Evolutionary conservation across 768 basidiomycete species (phyloP), one percentile per base, ranked within the genome.

Genomic region (Guyanaporus albipodus): DNA sequence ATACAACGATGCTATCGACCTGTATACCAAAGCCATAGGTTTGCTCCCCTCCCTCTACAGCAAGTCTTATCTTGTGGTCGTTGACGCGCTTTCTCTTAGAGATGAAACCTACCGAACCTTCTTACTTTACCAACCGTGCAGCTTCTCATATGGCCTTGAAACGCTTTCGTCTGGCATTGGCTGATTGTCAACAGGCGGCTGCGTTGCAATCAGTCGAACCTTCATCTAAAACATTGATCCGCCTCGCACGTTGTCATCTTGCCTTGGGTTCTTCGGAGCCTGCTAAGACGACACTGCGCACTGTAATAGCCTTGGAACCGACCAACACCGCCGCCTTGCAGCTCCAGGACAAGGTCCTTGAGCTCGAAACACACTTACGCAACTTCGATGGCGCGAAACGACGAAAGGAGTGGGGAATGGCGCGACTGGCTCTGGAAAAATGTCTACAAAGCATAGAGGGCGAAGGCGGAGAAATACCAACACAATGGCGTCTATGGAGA

Each of bases 131-230:
- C 1, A 94, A 94, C 63, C 82, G 91, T 23, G 91, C 91, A 0
- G 91, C 91, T 0, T 83, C 90, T 2, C 79, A 84, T 61, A 93
- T 94, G 79, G 79, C 82, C 0, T 61, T 87, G 41, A 91, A 91
- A 61, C 79, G 79, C 27, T 93, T 85, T 73, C 74, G 80, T 26
- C 68, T 71, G 0, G 91, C 91, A 0, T 72, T 92, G 15, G 75
- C 74, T 29, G 91, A 94, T 60, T 92, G 89, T 58, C 89, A 89
- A 62, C 73, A 73, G 28, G 91, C 90, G 4, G 74, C 78, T 0
- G 66, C 78, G 0, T 70, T 91, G 6, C 87, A 91, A 67, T 64
- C 81, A 8, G 61, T 70, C 8, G 58, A 69, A 11, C 85, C 86
- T 7, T 79, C 83, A 5, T 53, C 80, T 1, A 93, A 93, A 63